Percentiles rank a stretch among this genome's conserved stretches.
Evolutionary conservation across 805 yeast species (phyloP).

Genomic region (Myxozyma mucilagina): DNA sequence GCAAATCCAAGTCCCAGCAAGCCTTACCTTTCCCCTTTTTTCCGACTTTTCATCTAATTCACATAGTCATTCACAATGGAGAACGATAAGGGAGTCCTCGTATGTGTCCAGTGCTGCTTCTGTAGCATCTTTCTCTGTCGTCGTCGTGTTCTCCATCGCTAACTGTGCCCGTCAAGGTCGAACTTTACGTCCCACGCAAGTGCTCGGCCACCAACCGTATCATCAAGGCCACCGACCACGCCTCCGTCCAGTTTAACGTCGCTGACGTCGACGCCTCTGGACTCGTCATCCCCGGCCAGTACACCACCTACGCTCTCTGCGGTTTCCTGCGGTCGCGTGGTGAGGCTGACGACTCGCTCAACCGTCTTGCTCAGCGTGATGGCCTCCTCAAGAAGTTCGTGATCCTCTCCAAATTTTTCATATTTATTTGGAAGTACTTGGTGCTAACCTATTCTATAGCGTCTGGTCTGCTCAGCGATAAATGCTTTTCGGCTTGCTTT

Average conservation of each 20-base stretch:
- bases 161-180: conserved; percentile 64
- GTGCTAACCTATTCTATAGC: conserved; percentile 21
- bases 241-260: conserved; percentile 97
- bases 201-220: conserved; percentile 99
- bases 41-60: not conserved
- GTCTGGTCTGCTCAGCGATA: conserved; percentile 38
- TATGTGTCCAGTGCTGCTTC: conserved; percentile 52
- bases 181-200: conserved; percentile 99
- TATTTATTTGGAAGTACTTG: conserved; percentile 34
- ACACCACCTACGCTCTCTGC: conserved; percentile 92
- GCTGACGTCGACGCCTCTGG: conserved; percentile 98
- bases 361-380: conserved; percentile 99
- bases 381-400: conserved; percentile 82
- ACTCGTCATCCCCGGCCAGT: conserved; percentile 85
- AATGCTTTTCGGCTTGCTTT: conserved; percentile 4
- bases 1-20: not conserved
- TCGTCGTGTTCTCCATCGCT: too few relatives aligned
- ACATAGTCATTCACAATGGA: conserved; percentile 64
- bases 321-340: conserved; percentile 99
- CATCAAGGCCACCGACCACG: conserved; percentile 99
- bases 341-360: conserved; percentile 98
- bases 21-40: too few relatives aligned
- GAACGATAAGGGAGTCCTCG: conserved; percentile 99
- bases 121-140: not conserved
- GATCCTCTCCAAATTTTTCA: conserved; percentile 65